phyloP scores from a whole-genome alignment of 2,329 filamentous ascomycete species.

The Scedosporium boydii region DNA sequence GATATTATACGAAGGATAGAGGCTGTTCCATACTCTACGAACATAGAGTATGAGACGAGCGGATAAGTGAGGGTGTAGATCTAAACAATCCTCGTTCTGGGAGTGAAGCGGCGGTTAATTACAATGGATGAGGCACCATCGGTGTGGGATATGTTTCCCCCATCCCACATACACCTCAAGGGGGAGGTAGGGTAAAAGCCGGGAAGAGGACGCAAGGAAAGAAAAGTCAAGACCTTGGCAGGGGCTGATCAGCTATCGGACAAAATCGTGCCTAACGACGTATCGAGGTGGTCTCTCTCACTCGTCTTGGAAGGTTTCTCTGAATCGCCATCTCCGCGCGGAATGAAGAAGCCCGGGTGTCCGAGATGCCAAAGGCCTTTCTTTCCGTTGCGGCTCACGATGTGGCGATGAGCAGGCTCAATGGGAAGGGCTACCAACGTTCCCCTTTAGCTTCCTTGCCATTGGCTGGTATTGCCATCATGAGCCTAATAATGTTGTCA shows the following conservation, averaged over 20 bases:
- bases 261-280: background rate
- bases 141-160: background rate
- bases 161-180: background rate
- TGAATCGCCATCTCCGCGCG: background rate
- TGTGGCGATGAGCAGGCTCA: background rate
- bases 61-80: background rate
- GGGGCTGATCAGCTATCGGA: background rate
- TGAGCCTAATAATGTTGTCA: background rate
- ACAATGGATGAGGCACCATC: background rate
- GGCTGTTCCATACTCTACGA: background rate
- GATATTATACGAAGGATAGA: background rate
- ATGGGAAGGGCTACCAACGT: background rate
- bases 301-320: background rate
- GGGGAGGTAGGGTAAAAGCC: background rate
- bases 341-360: background rate
- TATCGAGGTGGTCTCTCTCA: background rate
- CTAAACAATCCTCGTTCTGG: background rate
- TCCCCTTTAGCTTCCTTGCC: background rate
- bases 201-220: background rate
- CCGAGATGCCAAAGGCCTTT: background rate
- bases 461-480: background rate
- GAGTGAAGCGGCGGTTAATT: background rate
- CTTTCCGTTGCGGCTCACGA: background rate
- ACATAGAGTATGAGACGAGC: background rate
- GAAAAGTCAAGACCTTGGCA: background rate